phyloP scores from a whole-genome alignment of 2,329 filamentous ascomycete species.

The Cryphonectria carpinicola region DNA sequence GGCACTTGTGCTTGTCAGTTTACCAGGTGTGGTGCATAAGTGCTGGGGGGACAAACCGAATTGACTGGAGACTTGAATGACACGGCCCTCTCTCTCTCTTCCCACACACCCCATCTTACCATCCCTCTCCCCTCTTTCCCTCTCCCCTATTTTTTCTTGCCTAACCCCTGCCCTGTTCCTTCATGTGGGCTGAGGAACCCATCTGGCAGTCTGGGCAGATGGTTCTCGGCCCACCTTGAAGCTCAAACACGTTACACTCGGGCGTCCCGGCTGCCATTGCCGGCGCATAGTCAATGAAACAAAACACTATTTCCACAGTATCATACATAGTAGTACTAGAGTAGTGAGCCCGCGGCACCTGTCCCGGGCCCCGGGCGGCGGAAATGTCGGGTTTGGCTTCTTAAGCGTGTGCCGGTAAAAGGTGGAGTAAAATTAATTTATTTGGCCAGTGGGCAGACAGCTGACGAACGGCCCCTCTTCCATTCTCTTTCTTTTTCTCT shows the following conservation, averaged over 20 bases:
- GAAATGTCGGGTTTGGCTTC: not conserved
- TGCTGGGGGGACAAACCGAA: not conserved
- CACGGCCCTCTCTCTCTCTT: not conserved
- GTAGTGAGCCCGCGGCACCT: slow-evolving; percentile 14
- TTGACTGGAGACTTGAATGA: not conserved
- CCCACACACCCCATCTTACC: not conserved
- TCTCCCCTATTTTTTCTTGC: not conserved
- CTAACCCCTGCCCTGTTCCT: not conserved
- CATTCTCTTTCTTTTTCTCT: not conserved
- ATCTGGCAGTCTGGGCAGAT: slow-evolving; percentile 15
- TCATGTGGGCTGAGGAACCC: slow-evolving; percentile 11
- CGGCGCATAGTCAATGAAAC: slow-evolving; percentile 20
- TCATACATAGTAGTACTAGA: no score
- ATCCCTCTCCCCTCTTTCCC: not conserved
- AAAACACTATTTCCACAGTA: slow-evolving; percentile 12
- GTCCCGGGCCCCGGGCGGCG: slow-evolving; percentile 15
- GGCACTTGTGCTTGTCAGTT: not conserved
- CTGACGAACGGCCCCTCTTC: not conserved
- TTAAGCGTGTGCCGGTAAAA: not conserved
- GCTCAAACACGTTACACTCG: slow-evolving; percentile 18
- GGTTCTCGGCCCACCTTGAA: slow-evolving; percentile 7
- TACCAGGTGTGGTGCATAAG: not conserved
- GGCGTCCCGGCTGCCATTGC: slow-evolving; percentile 9
- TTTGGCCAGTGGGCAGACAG: not conserved
- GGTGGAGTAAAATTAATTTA: slow-evolving; percentile 1